phyloP scores from a whole-genome alignment of 2,329 filamentous ascomycete species.

The Colletotrichum shisoi region DNA sequence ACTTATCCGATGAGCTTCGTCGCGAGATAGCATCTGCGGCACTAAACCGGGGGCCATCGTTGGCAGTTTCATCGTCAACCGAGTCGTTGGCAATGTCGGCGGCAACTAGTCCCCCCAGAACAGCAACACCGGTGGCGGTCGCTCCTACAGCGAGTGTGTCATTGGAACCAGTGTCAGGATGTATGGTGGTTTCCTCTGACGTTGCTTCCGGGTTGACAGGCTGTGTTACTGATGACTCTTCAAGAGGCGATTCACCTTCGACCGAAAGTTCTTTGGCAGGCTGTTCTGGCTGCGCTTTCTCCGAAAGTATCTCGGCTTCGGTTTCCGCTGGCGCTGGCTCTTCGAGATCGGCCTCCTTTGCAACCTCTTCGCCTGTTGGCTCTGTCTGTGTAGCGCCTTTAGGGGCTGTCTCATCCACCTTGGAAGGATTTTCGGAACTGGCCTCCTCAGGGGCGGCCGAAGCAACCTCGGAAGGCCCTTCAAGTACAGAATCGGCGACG shows the following conservation, averaged over 20 bases:
- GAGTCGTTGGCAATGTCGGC: constrained; percentile 12
- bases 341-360: not conserved
- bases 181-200: not conserved
- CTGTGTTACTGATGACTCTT: not conserved
- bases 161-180: not conserved
- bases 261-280: not conserved
- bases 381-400: not conserved
- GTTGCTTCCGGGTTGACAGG: not conserved
- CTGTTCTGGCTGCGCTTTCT: not conserved
- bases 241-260: not conserved
- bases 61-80: constrained; percentile 5
- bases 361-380: not conserved
- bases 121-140: constrained; percentile 20
- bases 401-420: not conserved
- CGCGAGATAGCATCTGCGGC: constrained; percentile 9
- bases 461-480: not conserved
- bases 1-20: constrained; percentile 35
- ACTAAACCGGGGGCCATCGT: not conserved
- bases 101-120: constrained; percentile 7
- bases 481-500: not conserved
- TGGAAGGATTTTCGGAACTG: not conserved
- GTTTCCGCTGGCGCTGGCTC: not conserved
- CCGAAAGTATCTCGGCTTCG: not conserved
- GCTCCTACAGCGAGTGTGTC: constrained; percentile 12
- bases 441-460: not conserved